Percentiles rank a stretch among this genome's conserved stretches.
Conservation (phyloP, 768 basidiomycete species). For the Pleurotus platypus region DNA sequence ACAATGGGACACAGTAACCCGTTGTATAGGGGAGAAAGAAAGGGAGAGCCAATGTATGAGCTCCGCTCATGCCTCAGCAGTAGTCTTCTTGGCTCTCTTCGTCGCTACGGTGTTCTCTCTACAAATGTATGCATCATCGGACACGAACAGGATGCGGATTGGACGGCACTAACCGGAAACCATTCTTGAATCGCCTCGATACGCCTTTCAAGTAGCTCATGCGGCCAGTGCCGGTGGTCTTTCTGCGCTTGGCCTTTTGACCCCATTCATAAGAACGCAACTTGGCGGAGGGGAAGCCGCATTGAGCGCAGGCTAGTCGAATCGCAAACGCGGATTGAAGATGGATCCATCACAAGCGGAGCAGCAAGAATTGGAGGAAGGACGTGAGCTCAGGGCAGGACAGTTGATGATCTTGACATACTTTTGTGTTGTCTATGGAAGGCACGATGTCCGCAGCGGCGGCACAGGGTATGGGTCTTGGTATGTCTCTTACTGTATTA, state of each 20-base stretch:
- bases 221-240: constrained; percentile 97
- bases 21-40: not conserved
- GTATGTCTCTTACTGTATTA: constrained; percentile 87
- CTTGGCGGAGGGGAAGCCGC: constrained; percentile 96
- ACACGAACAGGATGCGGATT: not conserved
- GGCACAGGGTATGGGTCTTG: constrained; percentile 95
- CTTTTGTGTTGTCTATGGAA: constrained; percentile 99
- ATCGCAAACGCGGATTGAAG: not conserved
- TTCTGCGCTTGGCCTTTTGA: constrained; percentile 98
- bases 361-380: not conserved
- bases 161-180: constrained; percentile 65
- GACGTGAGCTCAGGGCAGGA: not conserved
- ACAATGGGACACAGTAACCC: not conserved
- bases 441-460: constrained; percentile 91
- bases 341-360: constrained; percentile 1
- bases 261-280: constrained; percentile 97
- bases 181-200: constrained; percentile 96
- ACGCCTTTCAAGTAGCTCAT: constrained; percentile 94
- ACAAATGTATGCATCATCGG: constrained; percentile 1
- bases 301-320: constrained; percentile 80
- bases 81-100: constrained; percentile 70
- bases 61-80: constrained; percentile 34
- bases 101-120: constrained; percentile 92
- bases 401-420: constrained; percentile 32
- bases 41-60: not conserved